Base-by-base conservation (phyloP, 768 basidiomycete species). In the Termitomyces bulborhizus region DNA sequence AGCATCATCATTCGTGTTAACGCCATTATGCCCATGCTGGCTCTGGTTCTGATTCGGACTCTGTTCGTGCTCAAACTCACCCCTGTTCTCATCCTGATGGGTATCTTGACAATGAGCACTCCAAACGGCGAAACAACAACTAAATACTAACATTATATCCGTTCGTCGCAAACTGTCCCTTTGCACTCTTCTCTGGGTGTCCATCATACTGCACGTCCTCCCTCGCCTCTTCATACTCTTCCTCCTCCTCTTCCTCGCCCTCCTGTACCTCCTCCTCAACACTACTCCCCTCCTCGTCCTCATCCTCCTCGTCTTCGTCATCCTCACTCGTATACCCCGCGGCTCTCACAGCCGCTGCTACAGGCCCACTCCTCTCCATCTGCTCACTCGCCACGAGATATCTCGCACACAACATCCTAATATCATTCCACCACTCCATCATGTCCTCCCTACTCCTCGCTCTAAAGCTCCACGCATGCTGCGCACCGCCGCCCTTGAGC, bases 381-480 rank as follows among this genome's bases (percentile, higher is more conserved):
- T 84, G 80, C 73, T 98, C 97, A 60, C 88, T 90, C 34, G 94
- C 93, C 40, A 98, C 92, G 51, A 99, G 79, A 68, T 97, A 98
- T 58, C 93, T 72, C 21, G 94, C 93, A 63, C 93, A 95, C 40
- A 96, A 74, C 92, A 95, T 94, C 57, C 91, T 73, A 40, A 95
- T 77, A 66, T 98, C 97, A 66, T 98, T 98, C 97, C 97, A 99
- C 92, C 97, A 97, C 73, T 99, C 97, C 93, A 98, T 93, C 93
- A 98, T 93, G 62, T 98, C 96, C 59, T 98, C 96, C 60, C 89
- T 83, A 56, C 85, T 88, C 57, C 96, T 75, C 45, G 90, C 82
- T 36, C 93, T 81, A 79, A 99, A 98, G 47, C 85, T 90, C 85
- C 90, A 98, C 29, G 91, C 91, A 46, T 71, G 62, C 52, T 67